Conservation (phyloP, 2,329 filamentous ascomycete species). For the Gremmenia infestans region DNA sequence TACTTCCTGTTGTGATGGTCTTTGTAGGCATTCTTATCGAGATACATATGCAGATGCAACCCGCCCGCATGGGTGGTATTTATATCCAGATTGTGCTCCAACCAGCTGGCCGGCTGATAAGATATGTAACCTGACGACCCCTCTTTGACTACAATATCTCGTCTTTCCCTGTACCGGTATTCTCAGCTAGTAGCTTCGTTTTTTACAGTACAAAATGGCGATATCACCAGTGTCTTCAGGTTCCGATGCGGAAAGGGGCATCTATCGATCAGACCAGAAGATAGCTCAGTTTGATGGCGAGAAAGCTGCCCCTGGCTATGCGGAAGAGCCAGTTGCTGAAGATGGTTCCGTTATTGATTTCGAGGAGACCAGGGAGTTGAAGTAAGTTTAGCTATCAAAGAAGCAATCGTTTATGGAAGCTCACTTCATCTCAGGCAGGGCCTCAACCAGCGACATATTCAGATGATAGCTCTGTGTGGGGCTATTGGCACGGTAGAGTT, state of each 20-base stretch:
- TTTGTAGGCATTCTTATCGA: not conserved
- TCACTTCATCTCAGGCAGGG: slow-evolving; percentile 34
- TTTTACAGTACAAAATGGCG: slow-evolving; percentile 3
- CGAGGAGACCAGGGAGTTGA: slow-evolving; percentile 17
- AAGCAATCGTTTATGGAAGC: not conserved
- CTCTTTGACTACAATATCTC: not conserved
- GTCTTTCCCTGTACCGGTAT: not conserved
- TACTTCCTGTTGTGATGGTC: not conserved
- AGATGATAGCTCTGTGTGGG: slow-evolving; percentile 41
- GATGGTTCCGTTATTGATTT: slow-evolving; percentile 10
- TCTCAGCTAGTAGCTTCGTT: not conserved
- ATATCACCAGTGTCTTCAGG: slow-evolving; percentile 11
- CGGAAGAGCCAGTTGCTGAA: slow-evolving; percentile 1
- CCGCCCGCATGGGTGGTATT: not conserved
- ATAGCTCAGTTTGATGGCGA: not conserved
- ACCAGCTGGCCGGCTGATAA: not conserved
- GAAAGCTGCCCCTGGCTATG: slow-evolving; percentile 1
- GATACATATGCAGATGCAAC: not conserved
- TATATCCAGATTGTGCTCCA: not conserved
- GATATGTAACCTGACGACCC: not conserved
- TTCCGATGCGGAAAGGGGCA: slow-evolving; percentile 9
- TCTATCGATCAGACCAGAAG: slow-evolving; percentile 2
- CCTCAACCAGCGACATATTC: slow-evolving; percentile 39
- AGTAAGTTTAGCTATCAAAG: slow-evolving; percentile 2
- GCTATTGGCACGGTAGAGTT: slow-evolving; percentile 38